phyloP scores from a whole-genome alignment of 78 protist species.

The Isochrysis galbana region DNA sequence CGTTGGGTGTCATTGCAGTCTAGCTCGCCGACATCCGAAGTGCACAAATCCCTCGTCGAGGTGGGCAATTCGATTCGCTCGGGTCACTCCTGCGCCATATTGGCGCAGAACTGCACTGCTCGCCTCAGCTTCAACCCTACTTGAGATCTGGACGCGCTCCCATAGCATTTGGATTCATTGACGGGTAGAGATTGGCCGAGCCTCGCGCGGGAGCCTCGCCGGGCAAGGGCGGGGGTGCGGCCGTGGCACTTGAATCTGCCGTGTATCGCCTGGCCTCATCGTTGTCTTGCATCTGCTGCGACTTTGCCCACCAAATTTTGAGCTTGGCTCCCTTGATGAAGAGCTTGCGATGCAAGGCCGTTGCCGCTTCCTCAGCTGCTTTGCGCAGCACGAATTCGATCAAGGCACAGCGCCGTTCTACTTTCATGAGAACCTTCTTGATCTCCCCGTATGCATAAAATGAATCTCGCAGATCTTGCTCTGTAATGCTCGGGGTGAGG shows the following conservation, averaged over 20 bases:
- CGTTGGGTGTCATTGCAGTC: too few species aligned
- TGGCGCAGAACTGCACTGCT: too few species aligned
- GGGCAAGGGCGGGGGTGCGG: slow-evolving; percentile 2
- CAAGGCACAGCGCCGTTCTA: slow-evolving; percentile 23
- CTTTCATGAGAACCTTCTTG: not conserved
- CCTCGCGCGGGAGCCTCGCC: not conserved
- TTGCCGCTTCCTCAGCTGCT: slow-evolving; percentile 31
- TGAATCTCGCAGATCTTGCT: slow-evolving; percentile 11
- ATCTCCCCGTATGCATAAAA: slow-evolving; percentile 45
- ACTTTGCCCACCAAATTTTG: slow-evolving; percentile 3
- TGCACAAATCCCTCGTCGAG: too few species aligned
- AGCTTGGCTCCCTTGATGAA: not conserved
- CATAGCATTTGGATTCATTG: not conserved
- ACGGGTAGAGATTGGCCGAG: not conserved
- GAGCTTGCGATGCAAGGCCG: not conserved
- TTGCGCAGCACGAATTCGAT: slow-evolving; percentile 8
- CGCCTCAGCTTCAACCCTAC: too few species aligned
- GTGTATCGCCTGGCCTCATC: not conserved
- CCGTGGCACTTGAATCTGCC: not conserved
- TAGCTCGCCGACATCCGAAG: too few species aligned
- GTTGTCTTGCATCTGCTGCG: not conserved
- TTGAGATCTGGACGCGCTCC: not conserved
- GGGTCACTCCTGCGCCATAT: too few species aligned
- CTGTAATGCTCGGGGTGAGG: not conserved
- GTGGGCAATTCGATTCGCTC: too few species aligned